Evolutionary conservation across 371 early-diverging fungal genomes (phyloP).

Genomic region (Paraphysoderma sedebokerense): DNA sequence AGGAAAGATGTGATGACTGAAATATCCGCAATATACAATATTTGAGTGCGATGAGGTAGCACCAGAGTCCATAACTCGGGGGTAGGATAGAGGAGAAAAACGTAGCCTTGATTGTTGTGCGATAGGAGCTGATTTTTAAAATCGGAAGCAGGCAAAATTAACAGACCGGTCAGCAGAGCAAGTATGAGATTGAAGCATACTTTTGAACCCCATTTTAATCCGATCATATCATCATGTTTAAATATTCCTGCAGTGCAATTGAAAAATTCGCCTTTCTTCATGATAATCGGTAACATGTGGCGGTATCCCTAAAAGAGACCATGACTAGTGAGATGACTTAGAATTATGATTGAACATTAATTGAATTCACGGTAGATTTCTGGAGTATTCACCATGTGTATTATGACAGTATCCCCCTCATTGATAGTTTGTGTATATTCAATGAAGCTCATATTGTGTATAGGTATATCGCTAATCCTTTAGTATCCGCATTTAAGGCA

Average conservation of each 20-base stretch:
- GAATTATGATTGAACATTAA: not conserved
- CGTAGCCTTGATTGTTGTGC: constrained; percentile 51
- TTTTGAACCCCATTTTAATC: constrained; percentile 65
- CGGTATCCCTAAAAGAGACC: constrained; percentile 29
- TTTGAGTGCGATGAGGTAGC: constrained; percentile 90
- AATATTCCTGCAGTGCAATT: constrained; percentile 62
- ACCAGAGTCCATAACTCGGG: constrained; percentile 88
- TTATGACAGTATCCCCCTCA: constrained; percentile 38
- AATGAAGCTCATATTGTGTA: too few relatives aligned
- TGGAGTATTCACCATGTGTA: constrained; percentile 28
- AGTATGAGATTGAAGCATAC: constrained; percentile 11
- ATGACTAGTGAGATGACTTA: not conserved
- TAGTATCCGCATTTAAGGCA: too few relatives aligned
- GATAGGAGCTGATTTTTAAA: constrained; percentile 44
- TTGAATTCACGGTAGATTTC: not conserved
- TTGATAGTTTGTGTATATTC: constrained; percentile 17
- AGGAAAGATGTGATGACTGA: constrained; percentile 63
- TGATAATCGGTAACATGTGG: constrained; percentile 34
- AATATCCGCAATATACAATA: constrained; percentile 83
- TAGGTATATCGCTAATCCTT: too few relatives aligned
- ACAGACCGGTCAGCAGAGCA: not conserved
- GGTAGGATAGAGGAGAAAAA: constrained; percentile 81
- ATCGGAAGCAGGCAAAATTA: not conserved
- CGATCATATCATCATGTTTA: constrained; percentile 64
- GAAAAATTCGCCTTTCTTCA: constrained; percentile 34